Conservation (phyloP, 257 asterid species). For the Petunia axillaris region DNA sequence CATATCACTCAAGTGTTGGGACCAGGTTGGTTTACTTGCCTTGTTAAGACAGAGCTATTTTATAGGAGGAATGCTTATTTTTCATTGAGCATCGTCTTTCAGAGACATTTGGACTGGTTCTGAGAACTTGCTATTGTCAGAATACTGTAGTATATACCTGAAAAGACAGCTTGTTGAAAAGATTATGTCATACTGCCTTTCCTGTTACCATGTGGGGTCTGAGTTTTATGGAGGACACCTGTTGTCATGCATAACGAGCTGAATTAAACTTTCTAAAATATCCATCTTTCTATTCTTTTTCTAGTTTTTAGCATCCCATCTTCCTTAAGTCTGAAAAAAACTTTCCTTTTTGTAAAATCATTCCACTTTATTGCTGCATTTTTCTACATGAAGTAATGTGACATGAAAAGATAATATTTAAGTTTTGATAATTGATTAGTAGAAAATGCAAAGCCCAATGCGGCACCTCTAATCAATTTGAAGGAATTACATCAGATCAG, state of each 20-base stretch:
- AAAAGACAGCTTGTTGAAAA: not conserved
- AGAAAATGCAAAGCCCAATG: too few relatives aligned
- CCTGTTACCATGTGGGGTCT: constrained; percentile 11
- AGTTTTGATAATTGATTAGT: too few relatives aligned
- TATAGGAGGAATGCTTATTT: not conserved
- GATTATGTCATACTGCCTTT: not conserved
- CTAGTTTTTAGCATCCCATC: too few relatives aligned
- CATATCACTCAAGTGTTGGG: constrained; percentile 92
- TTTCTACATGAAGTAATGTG: too few relatives aligned
- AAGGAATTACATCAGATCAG: constrained; percentile 15
- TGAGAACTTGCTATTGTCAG: not conserved
- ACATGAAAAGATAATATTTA: too few relatives aligned
- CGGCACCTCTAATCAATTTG: not conserved
- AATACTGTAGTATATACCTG: not conserved
- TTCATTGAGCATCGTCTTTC: not conserved
- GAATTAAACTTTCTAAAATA: too few relatives aligned
- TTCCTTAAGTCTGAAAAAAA: too few relatives aligned
- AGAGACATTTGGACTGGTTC: not conserved
- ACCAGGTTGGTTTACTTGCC: constrained; percentile 57
- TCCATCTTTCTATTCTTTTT: too few relatives aligned
- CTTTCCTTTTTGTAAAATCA: too few relatives aligned
- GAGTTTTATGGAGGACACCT: not conserved
- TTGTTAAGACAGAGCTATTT: not conserved
- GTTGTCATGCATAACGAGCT: too few relatives aligned
- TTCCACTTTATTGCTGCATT: too few relatives aligned